Conservation (phyloP, 1,284 basidiomycete species). For the Hymenochaete sp. region DNA sequence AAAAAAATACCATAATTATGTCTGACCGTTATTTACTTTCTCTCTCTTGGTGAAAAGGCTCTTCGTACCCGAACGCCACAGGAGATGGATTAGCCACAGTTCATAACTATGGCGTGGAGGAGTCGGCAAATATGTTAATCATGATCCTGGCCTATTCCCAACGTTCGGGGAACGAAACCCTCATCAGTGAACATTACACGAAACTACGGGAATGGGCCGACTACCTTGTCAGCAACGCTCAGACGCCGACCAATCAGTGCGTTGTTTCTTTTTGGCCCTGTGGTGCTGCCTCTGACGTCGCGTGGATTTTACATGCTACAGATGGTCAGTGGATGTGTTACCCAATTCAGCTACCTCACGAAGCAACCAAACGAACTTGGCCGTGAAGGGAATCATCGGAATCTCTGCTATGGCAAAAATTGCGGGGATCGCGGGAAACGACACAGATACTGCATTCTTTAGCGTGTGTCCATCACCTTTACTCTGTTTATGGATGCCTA, state of each 20-base stretch:
- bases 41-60: too few relatives aligned
- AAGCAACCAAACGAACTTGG: slow-evolving; percentile 28
- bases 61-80: slow-evolving; percentile 23
- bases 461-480: slow-evolving; percentile 20
- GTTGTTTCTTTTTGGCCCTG: slow-evolving; percentile 13
- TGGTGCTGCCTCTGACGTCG: too few relatives aligned
- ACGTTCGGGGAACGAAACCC: slow-evolving; percentile 23
- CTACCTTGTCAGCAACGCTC: slow-evolving; percentile 29
- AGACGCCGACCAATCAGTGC: slow-evolving; percentile 30
- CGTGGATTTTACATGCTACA: neutral
- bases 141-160: slow-evolving; percentile 32
- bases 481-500: too few relatives aligned
- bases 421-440: slow-evolving; percentile 25
- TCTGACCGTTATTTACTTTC: too few relatives aligned
- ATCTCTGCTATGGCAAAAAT: slow-evolving; percentile 35
- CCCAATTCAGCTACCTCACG: neutral
- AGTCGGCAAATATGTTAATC: slow-evolving; percentile 34
- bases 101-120: slow-evolving; percentile 24
- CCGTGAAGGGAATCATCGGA: slow-evolving; percentile 35
- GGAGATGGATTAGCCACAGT: slow-evolving; percentile 18
- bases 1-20: too few relatives aligned
- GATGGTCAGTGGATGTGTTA: neutral
- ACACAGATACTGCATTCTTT: slow-evolving; percentile 23
- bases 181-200: slow-evolving; percentile 12
- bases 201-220: slow-evolving; percentile 28